Evolutionary conservation across 2,329 filamentous ascomycete species (phyloP).

Genomic region (Elsinoe australis): DNA sequence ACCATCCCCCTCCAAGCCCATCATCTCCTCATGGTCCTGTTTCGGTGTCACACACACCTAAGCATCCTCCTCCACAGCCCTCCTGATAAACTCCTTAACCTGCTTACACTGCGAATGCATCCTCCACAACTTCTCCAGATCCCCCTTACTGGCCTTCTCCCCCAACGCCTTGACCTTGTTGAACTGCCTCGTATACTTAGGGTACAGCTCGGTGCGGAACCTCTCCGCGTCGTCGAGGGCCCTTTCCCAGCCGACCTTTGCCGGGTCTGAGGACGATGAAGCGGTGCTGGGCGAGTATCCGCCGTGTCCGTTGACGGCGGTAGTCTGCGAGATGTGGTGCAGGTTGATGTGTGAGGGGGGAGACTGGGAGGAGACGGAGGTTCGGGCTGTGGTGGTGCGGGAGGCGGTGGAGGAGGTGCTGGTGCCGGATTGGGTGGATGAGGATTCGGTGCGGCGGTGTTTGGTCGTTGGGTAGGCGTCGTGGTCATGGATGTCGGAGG

Average conservation of each 20-base stretch:
- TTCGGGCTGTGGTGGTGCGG: constrained; percentile 17
- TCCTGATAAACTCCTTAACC: constrained; percentile 51
- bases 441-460: constrained; percentile 30
- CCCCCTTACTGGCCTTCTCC: constrained; percentile 30
- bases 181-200: constrained; percentile 51
- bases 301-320: constrained; percentile 18
- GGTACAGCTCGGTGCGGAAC: constrained; percentile 51
- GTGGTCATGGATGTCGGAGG: constrained; percentile 23
- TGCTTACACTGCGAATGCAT: constrained; percentile 48
- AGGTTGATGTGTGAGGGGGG: constrained; percentile 8
- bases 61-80: constrained; percentile 22
- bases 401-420: constrained; percentile 15
- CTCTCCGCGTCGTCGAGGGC: constrained; percentile 38
- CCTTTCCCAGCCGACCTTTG: constrained; percentile 27
- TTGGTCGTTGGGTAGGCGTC: constrained; percentile 24
- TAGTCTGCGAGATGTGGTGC: background rate
- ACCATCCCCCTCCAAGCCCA: too few relatives aligned
- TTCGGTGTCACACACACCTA: too few relatives aligned
- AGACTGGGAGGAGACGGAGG: constrained; percentile 10
- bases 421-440: constrained; percentile 27
- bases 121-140: constrained; percentile 46
- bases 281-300: constrained; percentile 23
- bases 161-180: constrained; percentile 38
- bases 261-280: constrained; percentile 22
- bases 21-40: too few relatives aligned